Conservation (phyloP, 768 basidiomycete genomes). For the Coprinellus micaceus region DNA sequence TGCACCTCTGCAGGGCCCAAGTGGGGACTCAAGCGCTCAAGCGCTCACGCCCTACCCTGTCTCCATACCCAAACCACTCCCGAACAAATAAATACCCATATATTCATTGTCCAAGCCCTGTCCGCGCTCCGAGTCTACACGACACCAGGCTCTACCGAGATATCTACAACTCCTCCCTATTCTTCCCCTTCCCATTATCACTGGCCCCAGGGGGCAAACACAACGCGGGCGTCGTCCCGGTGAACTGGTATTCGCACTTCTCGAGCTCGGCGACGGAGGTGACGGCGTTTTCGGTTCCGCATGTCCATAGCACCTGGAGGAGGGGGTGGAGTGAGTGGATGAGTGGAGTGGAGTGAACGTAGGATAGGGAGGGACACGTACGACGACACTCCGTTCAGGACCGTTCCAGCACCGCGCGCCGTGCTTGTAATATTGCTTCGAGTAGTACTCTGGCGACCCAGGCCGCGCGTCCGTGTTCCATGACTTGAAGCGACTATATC, state of each 20-base stretch:
- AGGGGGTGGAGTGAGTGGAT: neutral
- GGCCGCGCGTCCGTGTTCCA: constrained; percentile 69
- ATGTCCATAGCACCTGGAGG: constrained; percentile 69
- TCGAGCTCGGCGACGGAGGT: constrained; percentile 82
- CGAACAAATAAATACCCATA: neutral
- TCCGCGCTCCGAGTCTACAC: too few relatives aligned
- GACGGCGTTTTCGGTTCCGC: constrained; percentile 82
- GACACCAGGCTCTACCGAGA: too few relatives aligned
- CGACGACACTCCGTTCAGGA: constrained; percentile 80
- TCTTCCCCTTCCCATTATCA: constrained; percentile 27
- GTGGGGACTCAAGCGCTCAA: too few relatives aligned
- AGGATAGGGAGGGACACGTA: constrained; percentile 28
- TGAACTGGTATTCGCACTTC: constrained; percentile 93
- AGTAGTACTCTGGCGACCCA: constrained; percentile 73
- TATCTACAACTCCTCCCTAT: constrained; percentile 36
- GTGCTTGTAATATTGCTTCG: constrained; percentile 74
- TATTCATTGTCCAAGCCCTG: neutral
- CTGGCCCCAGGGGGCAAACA: constrained; percentile 54
- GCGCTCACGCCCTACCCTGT: too few relatives aligned
- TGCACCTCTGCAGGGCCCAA: too few relatives aligned
- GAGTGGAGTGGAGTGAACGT: neutral
- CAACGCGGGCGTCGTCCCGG: constrained; percentile 79
- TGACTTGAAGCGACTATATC: constrained; percentile 63
- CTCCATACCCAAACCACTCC: neutral
- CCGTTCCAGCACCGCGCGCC: constrained; percentile 97